Conservation (phyloP, 163 green algal genomes). For the Volvox carteri region DNA sequence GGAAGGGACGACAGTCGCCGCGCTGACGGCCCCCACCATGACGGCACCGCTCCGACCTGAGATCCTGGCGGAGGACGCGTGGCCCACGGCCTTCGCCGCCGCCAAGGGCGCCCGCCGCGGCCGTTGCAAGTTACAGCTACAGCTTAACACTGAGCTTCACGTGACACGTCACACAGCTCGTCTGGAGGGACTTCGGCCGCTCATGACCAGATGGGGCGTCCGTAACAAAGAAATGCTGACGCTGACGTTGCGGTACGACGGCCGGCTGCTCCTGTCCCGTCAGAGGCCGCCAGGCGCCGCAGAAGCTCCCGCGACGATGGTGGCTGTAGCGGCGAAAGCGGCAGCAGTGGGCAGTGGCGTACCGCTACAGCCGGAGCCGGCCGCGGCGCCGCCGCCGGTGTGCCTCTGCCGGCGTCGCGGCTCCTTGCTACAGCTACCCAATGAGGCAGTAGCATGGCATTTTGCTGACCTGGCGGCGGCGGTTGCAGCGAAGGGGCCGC, state of each 20-base stretch:
- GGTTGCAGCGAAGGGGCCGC: background rate
- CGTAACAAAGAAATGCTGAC: background rate
- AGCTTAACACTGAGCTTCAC: background rate
- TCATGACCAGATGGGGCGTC: background rate
- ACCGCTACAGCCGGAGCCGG: background rate
- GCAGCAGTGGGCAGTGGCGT: background rate
- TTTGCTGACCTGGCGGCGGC: background rate
- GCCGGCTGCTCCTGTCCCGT: background rate
- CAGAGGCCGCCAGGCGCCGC: background rate
- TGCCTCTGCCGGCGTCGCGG: background rate
- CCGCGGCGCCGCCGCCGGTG: background rate
- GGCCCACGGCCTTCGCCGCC: background rate
- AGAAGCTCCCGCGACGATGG: background rate
- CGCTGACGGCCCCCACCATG: background rate
- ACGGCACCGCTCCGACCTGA: background rate
- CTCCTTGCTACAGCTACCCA: background rate
- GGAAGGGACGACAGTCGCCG: background rate
- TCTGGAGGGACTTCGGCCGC: background rate
- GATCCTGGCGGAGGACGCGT: background rate
- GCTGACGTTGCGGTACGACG: background rate
- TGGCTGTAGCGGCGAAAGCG: background rate
- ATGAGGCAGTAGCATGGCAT: background rate
- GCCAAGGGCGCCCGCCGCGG: background rate
- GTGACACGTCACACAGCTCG: background rate
- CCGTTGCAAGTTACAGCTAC: background rate